A percentile compares a stretch with the other conserved stretches of the same genome.
phyloP scores from a whole-genome alignment of 208 protist species.

The Acanthamoeba royreba region DNA sequence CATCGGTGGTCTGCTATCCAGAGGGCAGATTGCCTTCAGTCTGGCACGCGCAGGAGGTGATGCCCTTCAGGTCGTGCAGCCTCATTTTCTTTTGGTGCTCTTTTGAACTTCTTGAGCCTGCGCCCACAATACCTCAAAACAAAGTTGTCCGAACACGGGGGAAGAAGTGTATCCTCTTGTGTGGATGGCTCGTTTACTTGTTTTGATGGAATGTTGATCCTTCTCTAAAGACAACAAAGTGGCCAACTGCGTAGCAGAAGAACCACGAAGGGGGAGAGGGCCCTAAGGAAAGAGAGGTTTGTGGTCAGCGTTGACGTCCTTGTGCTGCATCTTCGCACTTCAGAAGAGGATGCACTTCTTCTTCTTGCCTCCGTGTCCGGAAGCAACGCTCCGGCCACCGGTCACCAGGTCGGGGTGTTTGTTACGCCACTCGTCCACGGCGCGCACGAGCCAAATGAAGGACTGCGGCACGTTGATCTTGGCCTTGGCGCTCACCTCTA shows the following conservation, averaged over 20 bases:
- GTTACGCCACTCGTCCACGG: slow-evolving; percentile 62
- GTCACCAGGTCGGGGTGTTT: slow-evolving; percentile 16
- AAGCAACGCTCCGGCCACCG: background rate
- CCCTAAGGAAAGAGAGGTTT: no score
- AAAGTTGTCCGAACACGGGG: no score
- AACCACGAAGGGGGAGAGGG: no score
- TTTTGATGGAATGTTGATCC: no score
- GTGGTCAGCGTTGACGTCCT: no score
- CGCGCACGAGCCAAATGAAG: slow-evolving; percentile 77
- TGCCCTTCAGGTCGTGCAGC: background rate
- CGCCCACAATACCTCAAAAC: no score
- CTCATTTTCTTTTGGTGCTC: no score
- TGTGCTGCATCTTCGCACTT: background rate
- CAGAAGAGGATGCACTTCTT: slow-evolving; percentile 37
- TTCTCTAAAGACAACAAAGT: no score
- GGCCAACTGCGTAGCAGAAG: no score
- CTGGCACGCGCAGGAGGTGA: background rate
- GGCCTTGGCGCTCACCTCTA: slow-evolving; percentile 71
- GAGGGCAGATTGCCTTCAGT: background rate
- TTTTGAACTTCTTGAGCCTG: slow-evolving; percentile 13
- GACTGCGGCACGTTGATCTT: slow-evolving; percentile 78
- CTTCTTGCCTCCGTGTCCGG: slow-evolving; percentile 3
- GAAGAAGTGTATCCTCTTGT: no score
- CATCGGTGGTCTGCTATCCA: no score
- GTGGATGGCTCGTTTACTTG: no score